phyloP scores from a whole-genome alignment of 2,329 filamentous ascomycete species.

The Beauveria australis region DNA sequence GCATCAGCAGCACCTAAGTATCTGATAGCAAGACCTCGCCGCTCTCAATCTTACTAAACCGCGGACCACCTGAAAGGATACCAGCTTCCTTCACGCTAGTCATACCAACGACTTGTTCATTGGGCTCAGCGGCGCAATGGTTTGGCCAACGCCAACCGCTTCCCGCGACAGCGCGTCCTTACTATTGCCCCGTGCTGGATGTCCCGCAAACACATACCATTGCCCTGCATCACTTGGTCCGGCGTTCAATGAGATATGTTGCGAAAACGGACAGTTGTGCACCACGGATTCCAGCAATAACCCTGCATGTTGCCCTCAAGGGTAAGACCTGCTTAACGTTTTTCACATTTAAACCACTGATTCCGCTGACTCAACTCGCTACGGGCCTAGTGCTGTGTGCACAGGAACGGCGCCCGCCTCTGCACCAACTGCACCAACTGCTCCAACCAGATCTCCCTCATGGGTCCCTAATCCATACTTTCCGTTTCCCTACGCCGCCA shows the following conservation, averaged over 20 bases:
- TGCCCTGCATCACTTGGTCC: slow-evolving; percentile 39
- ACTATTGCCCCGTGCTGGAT: slow-evolving; percentile 23
- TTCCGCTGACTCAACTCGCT: slow-evolving; percentile 12
- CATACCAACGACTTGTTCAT: neutral
- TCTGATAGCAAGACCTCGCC: neutral
- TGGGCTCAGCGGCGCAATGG: neutral
- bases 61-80: neutral
- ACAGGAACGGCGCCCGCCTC: slow-evolving; percentile 44
- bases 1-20: neutral
- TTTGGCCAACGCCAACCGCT: slow-evolving; percentile 13
- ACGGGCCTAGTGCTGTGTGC: slow-evolving; percentile 38
- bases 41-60: neutral
- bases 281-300: slow-evolving; percentile 38
- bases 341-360: neutral
- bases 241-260: slow-evolving; percentile 42
- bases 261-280: slow-evolving; percentile 42
- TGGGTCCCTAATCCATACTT: slow-evolving; percentile 52
- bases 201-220: slow-evolving; percentile 41
- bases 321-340: slow-evolving; percentile 24
- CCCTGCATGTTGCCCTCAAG: slow-evolving; percentile 46
- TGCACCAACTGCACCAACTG: slow-evolving; percentile 30
- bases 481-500: slow-evolving; percentile 50
- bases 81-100: neutral
- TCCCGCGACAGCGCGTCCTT: slow-evolving; percentile 16
- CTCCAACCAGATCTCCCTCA: slow-evolving; percentile 32